phyloP scores from a whole-genome alignment of 2,329 filamentous ascomycete species.

The Ceratocystis lukuohia region DNA sequence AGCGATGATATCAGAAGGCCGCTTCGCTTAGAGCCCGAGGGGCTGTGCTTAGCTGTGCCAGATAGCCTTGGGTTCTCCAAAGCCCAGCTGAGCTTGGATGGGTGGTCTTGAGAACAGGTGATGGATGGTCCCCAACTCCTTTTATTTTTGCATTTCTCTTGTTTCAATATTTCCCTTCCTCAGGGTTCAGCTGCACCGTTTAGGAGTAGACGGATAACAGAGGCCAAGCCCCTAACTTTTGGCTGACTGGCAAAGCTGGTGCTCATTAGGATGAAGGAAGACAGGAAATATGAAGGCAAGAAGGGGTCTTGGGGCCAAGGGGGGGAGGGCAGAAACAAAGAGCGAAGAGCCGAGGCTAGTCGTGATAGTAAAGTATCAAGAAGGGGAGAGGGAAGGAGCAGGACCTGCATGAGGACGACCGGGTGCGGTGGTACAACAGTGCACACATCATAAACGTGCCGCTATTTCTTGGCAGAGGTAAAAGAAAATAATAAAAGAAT shows the following conservation, averaged over 20 bases:
- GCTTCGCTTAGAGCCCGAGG: background rate
- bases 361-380: background rate
- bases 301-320: background rate
- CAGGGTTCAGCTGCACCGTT: background rate
- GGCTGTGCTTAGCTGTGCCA: background rate
- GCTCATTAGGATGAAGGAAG: background rate
- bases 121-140: background rate
- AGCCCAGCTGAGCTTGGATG: background rate
- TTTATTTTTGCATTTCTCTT: background rate
- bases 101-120: background rate
- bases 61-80: background rate
- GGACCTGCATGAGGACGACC: background rate
- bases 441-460: background rate
- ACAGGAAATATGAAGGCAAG: background rate
- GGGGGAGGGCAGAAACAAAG: background rate
- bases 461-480: background rate
- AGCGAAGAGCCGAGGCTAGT: slow-evolving; percentile 4
- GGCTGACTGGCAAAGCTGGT: background rate
- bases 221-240: no score
- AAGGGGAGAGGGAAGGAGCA: background rate
- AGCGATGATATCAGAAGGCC: background rate
- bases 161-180: background rate
- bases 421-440: background rate
- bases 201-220: no score
- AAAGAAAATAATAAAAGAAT: no score